Base-by-base conservation (phyloP, 441 rosid species). In the Capsella rubella region DNA sequence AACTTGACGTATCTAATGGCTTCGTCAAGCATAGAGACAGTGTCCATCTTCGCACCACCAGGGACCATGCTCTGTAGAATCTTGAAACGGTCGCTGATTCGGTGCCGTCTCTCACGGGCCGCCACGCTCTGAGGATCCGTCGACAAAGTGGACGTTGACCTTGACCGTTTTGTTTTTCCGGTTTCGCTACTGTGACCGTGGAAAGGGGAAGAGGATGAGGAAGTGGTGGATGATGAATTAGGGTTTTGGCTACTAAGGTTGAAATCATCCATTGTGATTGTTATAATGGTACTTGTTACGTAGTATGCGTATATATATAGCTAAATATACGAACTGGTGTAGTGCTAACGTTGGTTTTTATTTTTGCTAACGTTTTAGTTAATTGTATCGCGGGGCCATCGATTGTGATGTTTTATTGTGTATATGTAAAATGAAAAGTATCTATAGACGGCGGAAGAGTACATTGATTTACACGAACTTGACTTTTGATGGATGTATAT, bases 91-190 rank as follows among this genome's bases (percentile, higher is more conserved):
- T 88, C 87, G 58, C 97, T 89, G 72, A 93, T 93, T 14, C 97
- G 80, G 69, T 90, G 97, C 56, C 97, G 79, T 80, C 97, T 79
- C 57, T 89, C 90, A 61, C 98, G 87, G 0, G 98, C 98, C 0
- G 97, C 98, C 70, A 90, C 89, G 51, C 97, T 90, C 61, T 90
- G 98, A 5, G 97, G 98, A 53, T 93, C 97, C 0, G 89, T 93
- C 10, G 98, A 93, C 28, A 93, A 82, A 82, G 69, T 86, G 50
- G 83, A 14, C 31, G 62, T 37, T 37, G 63, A 69, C 82, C 77
- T 84, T 16, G 63, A 64, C 55, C 39, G 74, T 16, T 72, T 72
- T 45, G 56, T 52, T 18, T 45, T 27, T 55, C 21, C 25, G 52
- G 25, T 25, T 39, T 64, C 63, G 64, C 18, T 59, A 15, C 43